Evolutionary conservation across 306 rosid species (phyloP), one percentile per base, ranked within the genome.

Genomic region (Citrullus colocynthis): DNA sequence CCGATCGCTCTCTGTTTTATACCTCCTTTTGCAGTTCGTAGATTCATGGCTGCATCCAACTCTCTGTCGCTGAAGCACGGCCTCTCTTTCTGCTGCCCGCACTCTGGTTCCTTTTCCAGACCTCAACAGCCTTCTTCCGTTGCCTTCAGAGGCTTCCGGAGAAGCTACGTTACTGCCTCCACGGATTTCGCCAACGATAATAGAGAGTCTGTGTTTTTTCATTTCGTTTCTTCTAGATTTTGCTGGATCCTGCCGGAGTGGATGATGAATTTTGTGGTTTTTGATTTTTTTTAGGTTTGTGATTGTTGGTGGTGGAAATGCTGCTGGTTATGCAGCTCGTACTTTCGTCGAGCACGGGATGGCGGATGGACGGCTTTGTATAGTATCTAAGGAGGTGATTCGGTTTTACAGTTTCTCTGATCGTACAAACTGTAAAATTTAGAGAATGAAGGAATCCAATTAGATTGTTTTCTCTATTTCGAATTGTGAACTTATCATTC

Each of bases 271-370:
- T 58, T 48, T 58, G 32, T 51, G 20, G 54, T 18, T 64, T 66
- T 45, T 79, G 63, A 32, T 2, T 9, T 28, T 14, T 21, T 14
- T 24, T 61, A 93, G 98, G 90, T 91, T 81, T 87, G 98, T 94
- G 86, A 94, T 94, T 9, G 98, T 94, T 78, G 98, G 98, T 6
- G 97, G 98, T 14, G 97, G 98, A 70, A 94, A 94, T 85, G 85
- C 98, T 5, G 98, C 98, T 10, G 98, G 98, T 14, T 94, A 94
- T 66, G 97, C 98, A 0, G 97, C 97, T 66, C 89, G 95, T 70
- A 87, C 91, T 81, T 94, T 94, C 83, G 98, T 94, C 52, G 97
- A 94, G 54, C 93, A 90, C 52, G 98, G 96, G 66, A 72, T 92
- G 89, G 97, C 98, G n/a, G 87, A 94, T 80, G 98, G 97, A 16